Base-by-base conservation (phyloP, 768 basidiomycete species). In the Cubamyces sp. region DNA sequence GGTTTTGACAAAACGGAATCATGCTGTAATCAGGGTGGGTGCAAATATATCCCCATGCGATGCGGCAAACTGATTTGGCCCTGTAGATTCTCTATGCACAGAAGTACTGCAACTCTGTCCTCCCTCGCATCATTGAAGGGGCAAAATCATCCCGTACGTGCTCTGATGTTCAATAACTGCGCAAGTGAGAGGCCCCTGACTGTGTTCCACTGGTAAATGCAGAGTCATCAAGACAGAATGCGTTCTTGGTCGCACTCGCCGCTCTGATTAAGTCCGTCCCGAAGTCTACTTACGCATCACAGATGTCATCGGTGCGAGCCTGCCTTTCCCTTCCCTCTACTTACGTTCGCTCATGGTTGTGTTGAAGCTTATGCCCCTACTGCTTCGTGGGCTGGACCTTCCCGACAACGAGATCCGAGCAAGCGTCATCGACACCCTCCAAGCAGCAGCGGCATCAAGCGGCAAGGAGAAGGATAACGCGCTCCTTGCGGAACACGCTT, bases 311-410 rank as follows among this genome's bases (percentile, higher is more conserved):
- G 16, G 89, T 89, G 58, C 34, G 30, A 41, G 7, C 48, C 82
- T 71, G 14, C 40, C 47, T 28, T 21, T 37, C 26, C 49, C 34
- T 21, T 42, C 8, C 18, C 26, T 47, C 25, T 2, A 15, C 19
- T 26, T 8, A 57, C 19, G 48, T 48, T 48, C 18, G 30, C 51
- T 34, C 5, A 21, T 25, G 26, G 15, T 26, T 34, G 37, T 18
- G n/a, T 25, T 25, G 12, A 68, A 98, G 96, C 83, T 98, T 14
- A 84, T 98, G 66, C 95, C 97, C 0, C 81, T 98, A 15, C 80
- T 99, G 5, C 77, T 99, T 45, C 90, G 91, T 16, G 90, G 93
- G 3, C 83, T 98, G 18, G 87, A 91, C 43, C 76, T 97, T 4
- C 84, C 87, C 3, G 88, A 94, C 71, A 74, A 83, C 9, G 81